Conservation (phyloP, 495 filamentous ascomycete genomes). For the Tuber brumale region DNA sequence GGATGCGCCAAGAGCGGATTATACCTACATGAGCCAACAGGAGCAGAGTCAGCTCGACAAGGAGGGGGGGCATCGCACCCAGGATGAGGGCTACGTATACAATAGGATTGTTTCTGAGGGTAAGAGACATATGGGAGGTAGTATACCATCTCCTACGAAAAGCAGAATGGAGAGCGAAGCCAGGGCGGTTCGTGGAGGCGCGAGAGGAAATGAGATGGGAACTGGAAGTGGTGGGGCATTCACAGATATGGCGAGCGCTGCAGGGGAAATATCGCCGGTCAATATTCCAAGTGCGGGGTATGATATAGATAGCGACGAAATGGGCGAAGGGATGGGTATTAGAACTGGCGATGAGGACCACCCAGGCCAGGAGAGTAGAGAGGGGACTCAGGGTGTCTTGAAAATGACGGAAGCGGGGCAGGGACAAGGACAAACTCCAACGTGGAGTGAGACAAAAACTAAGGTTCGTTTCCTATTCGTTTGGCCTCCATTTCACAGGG, state of each 20-base stretch:
- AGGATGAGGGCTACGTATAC: constrained; percentile 20
- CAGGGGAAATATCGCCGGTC: constrained; percentile 22
- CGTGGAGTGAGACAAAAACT: constrained; percentile 96
- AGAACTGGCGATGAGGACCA: constrained; percentile 29
- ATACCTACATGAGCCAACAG: constrained; percentile 25
- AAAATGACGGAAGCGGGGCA: constrained; percentile 33
- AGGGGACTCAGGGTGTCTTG: constrained; percentile 26
- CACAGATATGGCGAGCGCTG: constrained; percentile 25
- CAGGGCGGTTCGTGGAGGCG: constrained; percentile 12
- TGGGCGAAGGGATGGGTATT: constrained; percentile 25
- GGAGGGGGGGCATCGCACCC: constrained; percentile 13
- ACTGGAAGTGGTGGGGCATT: constrained; percentile 14
- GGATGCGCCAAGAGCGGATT: constrained; percentile 22
- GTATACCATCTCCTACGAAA: constrained; percentile 27
- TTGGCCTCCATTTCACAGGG: not conserved
- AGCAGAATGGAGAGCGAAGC: constrained; percentile 18
- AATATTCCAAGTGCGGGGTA: constrained; percentile 28
- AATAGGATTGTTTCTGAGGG: constrained; percentile 31
- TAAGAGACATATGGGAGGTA: constrained; percentile 17
- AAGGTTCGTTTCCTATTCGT: constrained; percentile 48
- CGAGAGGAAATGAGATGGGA: constrained; percentile 12
- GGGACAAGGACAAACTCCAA: constrained; percentile 29
- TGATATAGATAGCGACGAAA: constrained; percentile 31
- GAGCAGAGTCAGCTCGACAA: constrained; percentile 19
- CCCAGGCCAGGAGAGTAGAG: constrained; percentile 15